These are phyloP conservation scores for Lactarius pseudohatsudake DNA, from an alignment of 768 basidiomycete genomes.

Conservation along the genomic window DNA sequence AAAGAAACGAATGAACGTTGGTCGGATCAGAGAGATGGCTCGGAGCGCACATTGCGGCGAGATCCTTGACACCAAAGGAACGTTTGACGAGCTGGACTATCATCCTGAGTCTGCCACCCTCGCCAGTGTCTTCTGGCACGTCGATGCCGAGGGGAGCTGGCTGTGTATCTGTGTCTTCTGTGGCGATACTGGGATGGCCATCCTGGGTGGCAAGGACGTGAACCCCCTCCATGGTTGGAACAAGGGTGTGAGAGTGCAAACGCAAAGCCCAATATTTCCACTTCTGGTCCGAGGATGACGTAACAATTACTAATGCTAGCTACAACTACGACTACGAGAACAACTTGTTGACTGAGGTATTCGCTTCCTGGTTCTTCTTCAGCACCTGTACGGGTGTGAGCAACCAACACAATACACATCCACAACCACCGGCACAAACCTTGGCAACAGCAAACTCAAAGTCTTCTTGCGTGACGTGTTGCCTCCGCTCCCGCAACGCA, in stretches of 20 bases:
- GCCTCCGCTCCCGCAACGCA: slow-evolving; percentile 89
- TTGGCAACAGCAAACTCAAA: slow-evolving; percentile 99
- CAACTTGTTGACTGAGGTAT: slow-evolving; percentile 91
- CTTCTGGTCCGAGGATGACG: not conserved
- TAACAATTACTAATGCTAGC: not conserved
- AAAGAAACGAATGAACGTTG: not conserved
- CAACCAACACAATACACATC: slow-evolving; percentile 2
- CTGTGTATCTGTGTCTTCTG: slow-evolving; percentile 15
- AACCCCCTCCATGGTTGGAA: not conserved
- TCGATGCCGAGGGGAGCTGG: slow-evolving; percentile 24
- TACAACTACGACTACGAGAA: slow-evolving; percentile 59
- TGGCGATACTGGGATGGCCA: not conserved
- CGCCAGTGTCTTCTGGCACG: slow-evolving; percentile 56
- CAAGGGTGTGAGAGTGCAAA: not conserved
- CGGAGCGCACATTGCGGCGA: slow-evolving; percentile 79
- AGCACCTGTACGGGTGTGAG: slow-evolving; percentile 50
- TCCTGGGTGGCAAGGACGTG: not conserved
- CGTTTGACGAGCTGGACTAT: slow-evolving; percentile 89
- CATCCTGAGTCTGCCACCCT: slow-evolving; percentile 93
- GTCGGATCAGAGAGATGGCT: slow-evolving; percentile 14
- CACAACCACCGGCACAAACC: slow-evolving; percentile 43
- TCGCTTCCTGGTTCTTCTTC: slow-evolving; percentile 96
- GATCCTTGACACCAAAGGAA: slow-evolving; percentile 91
- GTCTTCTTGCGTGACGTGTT: slow-evolving; percentile 98
- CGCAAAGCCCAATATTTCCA: not conserved